Conservation (phyloP, 2,329 filamentous ascomycete genomes). For the Xylogone sp. region DNA sequence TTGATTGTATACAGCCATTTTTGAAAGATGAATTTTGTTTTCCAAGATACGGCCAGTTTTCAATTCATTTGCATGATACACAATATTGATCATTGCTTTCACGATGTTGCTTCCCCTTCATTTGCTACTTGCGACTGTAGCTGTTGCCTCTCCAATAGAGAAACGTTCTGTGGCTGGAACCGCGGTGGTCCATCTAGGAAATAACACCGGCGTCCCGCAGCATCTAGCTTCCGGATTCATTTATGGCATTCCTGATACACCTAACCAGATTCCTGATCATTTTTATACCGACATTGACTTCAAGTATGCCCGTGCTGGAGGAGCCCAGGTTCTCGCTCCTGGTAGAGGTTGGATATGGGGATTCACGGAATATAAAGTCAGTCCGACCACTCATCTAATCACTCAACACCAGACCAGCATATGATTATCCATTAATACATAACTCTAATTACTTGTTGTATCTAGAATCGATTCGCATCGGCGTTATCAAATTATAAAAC, state of each 20-base stretch:
- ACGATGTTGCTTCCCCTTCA: too few relatives aligned
- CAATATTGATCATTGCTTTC: too few relatives aligned
- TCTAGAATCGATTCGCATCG: slow-evolving; percentile 36
- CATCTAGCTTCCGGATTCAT: slow-evolving; percentile 38
- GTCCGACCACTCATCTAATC: too few relatives aligned
- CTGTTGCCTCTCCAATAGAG: too few relatives aligned
- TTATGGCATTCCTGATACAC: slow-evolving; percentile 37
- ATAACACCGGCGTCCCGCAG: slow-evolving; percentile 27
- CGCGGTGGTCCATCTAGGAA: slow-evolving; percentile 25
- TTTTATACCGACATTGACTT: slow-evolving; percentile 38
- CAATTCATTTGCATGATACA: too few relatives aligned
- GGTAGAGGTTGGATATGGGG: slow-evolving; percentile 37
- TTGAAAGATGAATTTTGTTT: too few relatives aligned
- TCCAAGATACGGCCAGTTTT: too few relatives aligned
- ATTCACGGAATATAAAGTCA: slow-evolving; percentile 26
- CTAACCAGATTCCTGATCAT: slow-evolving; percentile 33
- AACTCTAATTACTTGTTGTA: not conserved
- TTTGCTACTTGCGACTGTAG: too few relatives aligned
- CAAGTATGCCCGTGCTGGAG: slow-evolving; percentile 36
- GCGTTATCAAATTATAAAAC: slow-evolving; percentile 42
- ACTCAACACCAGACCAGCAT: too few relatives aligned
- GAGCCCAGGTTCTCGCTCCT: slow-evolving; percentile 34
- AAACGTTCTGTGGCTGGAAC: too few relatives aligned
- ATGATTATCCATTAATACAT: not conserved
- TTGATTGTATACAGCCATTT: too few relatives aligned